Conservation (phyloP, 2,329 filamentous ascomycete genomes). For the Fusarium sp. region DNA sequence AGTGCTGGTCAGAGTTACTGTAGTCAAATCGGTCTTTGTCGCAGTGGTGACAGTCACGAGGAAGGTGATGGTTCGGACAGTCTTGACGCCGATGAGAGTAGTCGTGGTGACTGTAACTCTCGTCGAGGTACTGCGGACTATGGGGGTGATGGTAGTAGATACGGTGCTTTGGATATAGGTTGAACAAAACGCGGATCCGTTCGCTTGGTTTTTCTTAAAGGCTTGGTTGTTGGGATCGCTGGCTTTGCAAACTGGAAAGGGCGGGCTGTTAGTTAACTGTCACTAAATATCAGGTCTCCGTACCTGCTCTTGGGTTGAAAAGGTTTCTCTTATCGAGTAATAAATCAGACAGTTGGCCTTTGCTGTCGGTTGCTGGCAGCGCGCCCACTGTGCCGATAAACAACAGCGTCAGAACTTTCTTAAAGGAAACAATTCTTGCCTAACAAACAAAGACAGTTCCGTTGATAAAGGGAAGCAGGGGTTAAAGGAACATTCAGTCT, state of each 20-base stretch:
- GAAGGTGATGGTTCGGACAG: not conserved
- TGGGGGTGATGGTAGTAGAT: not conserved
- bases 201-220: not conserved
- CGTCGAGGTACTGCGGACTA: not conserved
- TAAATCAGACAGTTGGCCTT: not conserved
- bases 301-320: not conserved
- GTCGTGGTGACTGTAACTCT: not conserved
- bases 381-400: not conserved
- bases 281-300: rapidly evolving
- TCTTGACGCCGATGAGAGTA: too few relatives aligned
- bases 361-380: not conserved
- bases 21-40: not conserved
- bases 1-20: not conserved
- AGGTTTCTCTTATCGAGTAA: not conserved
- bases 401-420: not conserved
- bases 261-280: not conserved
- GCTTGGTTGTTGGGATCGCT: not conserved
- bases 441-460: not conserved
- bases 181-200: not conserved
- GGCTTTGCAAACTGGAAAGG: not conserved
- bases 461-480: rapidly evolving
- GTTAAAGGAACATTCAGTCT: rapidly evolving
- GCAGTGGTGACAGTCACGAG: not conserved
- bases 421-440: not conserved
- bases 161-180: not conserved